Base-by-base conservation (phyloP, 768 basidiomycete genomes). In the Boletellus emodensis region DNA sequence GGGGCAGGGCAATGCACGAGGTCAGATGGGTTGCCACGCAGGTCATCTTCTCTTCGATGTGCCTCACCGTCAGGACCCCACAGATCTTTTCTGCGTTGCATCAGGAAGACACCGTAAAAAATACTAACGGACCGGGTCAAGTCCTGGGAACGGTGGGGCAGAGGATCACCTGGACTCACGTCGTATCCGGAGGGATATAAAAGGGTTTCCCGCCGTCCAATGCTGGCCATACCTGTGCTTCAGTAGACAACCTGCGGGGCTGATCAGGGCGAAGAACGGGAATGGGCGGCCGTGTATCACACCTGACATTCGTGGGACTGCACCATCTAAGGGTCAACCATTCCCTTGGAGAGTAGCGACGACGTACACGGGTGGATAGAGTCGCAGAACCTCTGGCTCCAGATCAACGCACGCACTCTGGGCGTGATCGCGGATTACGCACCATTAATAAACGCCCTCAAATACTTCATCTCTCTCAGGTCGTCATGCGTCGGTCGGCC, bases 391-490 rank as follows among this genome's bases (percentile, higher is more conserved):
- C 54, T 70, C 66, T 71, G 45, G 14, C 7, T 36, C 33, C 3
- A 26, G 26, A 46, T 65, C 9, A 45, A 46, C 38, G 12, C 10
- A 40, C 8, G 28, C 26, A 4, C 13, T 9, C 13, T 40, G 9
- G 3, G n/a, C 15, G 24, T 13, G 13, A 30, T 37, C 28, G 18
- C 9, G 39, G 35, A 9, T 39, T 4, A 44, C 68, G 12, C 18
- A 82, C 83, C 83, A 54, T 85, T 84, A 43, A 85, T 76, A 20
- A 85, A 80, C 1, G 84, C 84, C 22, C 81, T 71, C 13, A 85
- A 63, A 54, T 78, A 85, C 61, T 80, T 83, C 79, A 85, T 81
- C 4, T 80, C 79, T 26, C 71, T 71, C 55, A 85, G 75, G 53
- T 82, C 78, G 39, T 81, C 78, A 46, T 75, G 76, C 3, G 75